Evolutionary conservation across 345 rosid species (phyloP).

Genomic region (Citropsis articulata): DNA sequence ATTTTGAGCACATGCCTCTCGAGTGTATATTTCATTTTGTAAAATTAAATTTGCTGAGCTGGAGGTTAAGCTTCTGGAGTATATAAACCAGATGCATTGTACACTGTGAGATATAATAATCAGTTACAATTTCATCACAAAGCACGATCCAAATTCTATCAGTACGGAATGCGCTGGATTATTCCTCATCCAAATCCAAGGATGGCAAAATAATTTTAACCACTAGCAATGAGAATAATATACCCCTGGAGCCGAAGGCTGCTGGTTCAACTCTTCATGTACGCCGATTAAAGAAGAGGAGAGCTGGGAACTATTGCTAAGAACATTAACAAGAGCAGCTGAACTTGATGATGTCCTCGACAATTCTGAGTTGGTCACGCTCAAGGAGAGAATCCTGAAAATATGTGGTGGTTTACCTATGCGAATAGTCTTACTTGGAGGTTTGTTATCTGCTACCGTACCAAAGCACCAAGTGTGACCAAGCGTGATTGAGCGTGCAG

Average conservation of each 20-base stretch:
- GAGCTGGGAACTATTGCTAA: not conserved
- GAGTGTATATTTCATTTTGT: too few relatives aligned
- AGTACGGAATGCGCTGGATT: not conserved
- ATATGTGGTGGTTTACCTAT: not conserved
- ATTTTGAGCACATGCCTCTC: too few relatives aligned
- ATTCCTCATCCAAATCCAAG: not conserved
- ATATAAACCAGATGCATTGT: too few relatives aligned
- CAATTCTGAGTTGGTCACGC: too few relatives aligned
- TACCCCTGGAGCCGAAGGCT: not conserved
- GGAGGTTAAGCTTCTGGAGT: too few relatives aligned
- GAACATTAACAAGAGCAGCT: too few relatives aligned
- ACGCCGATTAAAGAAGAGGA: not conserved
- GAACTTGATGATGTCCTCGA: rapidly evolving
- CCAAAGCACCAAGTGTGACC: not conserved
- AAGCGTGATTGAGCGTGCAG: not conserved
- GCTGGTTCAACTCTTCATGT: not conserved
- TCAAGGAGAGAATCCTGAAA: not conserved
- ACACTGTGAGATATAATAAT: too few relatives aligned
- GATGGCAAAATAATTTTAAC: not conserved
- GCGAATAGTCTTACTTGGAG: not conserved
- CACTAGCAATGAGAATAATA: not conserved
- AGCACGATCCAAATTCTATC: too few relatives aligned
- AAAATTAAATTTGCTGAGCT: too few relatives aligned
- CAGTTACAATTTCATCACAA: too few relatives aligned
- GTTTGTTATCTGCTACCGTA: not conserved